phyloP scores from a whole-genome alignment of 106 monocot genomes.

The Acanthochlamys bracteata region DNA sequence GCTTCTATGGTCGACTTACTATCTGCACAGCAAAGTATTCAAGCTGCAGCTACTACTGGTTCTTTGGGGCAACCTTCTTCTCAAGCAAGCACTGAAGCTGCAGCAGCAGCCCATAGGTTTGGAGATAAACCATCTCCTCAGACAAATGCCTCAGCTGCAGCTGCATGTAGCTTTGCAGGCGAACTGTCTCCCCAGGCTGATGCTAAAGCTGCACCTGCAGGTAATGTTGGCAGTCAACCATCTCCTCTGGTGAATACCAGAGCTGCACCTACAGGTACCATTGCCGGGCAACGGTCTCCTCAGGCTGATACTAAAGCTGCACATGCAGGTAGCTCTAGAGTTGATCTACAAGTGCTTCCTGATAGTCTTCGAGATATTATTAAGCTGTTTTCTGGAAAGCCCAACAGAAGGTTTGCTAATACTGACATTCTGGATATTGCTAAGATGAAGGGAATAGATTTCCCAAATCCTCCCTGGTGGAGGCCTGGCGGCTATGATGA shows the following conservation, averaged over 20 bases:
- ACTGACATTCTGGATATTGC: slow-evolving; percentile 11
- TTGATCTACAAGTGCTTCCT: neutral
- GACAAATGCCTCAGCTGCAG: no score
- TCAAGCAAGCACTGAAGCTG: no score
- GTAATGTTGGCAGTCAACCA: no score
- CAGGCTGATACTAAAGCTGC: neutral
- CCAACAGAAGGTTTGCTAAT: neutral
- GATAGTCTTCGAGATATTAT: slow-evolving; percentile 3
- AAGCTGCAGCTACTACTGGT: no score
- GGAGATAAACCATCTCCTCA: no score
- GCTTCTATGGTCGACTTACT: no score
- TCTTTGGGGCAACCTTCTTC: no score
- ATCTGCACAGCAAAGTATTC: no score
- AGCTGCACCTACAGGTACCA: neutral
- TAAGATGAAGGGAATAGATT: slow-evolving; percentile 8
- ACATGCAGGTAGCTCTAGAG: neutral
- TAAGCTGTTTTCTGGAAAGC: neutral
- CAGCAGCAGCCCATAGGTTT: no score
- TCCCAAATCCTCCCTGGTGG: slow-evolving; percentile 9
- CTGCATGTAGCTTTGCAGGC: no score
- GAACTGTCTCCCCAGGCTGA: no score
- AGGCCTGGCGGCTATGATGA: slow-evolving; percentile 11
- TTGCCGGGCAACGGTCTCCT: neutral
- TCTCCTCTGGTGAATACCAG: neutral
- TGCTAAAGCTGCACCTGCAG: no score